Percentiles rank a stretch among this genome's conserved stretches.
Conservation (phyloP, 345 rosid genomes). For the Gossypioides kirkii region DNA sequence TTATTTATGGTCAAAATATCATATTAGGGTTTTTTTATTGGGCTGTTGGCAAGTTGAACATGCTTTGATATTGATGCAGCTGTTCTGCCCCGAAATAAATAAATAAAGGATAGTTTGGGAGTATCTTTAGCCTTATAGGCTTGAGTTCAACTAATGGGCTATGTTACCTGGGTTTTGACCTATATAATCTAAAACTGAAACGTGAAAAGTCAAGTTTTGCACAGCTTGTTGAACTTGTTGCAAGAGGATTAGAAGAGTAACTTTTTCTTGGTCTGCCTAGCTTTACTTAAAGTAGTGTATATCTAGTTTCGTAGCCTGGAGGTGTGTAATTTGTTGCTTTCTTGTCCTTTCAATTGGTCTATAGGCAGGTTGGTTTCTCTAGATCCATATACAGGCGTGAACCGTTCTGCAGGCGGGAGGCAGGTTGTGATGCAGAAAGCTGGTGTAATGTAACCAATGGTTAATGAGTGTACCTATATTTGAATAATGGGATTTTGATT, state of each 20-base stretch:
- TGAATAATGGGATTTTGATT: neutral
- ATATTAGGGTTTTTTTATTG: neutral
- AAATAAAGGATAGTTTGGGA: neutral
- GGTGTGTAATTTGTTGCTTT: neutral
- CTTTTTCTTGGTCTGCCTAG: neutral
- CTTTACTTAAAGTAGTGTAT: neutral
- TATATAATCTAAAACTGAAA: neutral
- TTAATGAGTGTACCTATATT: neutral
- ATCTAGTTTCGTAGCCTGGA: neutral
- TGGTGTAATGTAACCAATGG: conserved; percentile 1
- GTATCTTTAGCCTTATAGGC: neutral
- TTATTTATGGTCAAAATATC: neutral
- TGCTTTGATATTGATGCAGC: neutral
- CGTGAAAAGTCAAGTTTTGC: neutral
- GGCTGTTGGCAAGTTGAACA: neutral
- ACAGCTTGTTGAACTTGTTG: neutral
- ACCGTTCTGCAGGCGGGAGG: neutral
- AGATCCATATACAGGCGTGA: neutral
- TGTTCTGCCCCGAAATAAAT: neutral
- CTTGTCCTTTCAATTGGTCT: too few relatives aligned
- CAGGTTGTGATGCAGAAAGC: neutral
- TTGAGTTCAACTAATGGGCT: neutral
- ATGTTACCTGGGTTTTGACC: neutral
- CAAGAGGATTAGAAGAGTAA: neutral
- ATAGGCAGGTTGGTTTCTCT: neutral